phyloP scores from a whole-genome alignment of 495 filamentous ascomycete genomes.

The Neurospora sp. region DNA sequence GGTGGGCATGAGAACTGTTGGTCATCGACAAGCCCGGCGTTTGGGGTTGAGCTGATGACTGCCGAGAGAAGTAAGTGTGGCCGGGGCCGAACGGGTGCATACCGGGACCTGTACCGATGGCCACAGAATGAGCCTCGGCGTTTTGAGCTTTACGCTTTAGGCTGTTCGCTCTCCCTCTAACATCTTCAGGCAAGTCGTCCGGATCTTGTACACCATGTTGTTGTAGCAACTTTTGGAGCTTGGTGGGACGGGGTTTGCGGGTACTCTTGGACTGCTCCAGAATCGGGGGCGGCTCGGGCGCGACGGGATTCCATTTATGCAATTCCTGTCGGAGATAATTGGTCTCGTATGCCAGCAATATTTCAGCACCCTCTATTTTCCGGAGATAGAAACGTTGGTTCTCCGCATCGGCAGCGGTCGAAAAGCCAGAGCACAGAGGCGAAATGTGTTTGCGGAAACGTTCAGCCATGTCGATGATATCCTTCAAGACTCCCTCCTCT shows the following conservation, averaged over 20 bases:
- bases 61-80: constrained; percentile 28
- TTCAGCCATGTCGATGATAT: constrained; percentile 74
- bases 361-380: constrained; percentile 97
- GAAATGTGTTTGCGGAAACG: constrained; percentile 78
- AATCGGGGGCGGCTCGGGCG: constrained; percentile 71
- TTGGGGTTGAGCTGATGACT: constrained; percentile 28
- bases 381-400: constrained; percentile 94
- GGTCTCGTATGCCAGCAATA: constrained; percentile 82
- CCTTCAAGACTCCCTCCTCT: constrained; percentile 74
- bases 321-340: constrained; percentile 96
- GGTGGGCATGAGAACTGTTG: constrained; percentile 23
- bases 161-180: constrained; percentile 64
- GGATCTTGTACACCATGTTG: constrained; percentile 77
- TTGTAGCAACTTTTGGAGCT: constrained; percentile 90
- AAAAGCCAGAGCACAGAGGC: constrained; percentile 63
- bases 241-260: constrained; percentile 94
- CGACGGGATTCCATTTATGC: constrained; percentile 92
- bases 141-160: constrained; percentile 47
- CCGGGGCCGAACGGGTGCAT: constrained; percentile 20
- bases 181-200: constrained; percentile 74
- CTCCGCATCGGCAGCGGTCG: constrained; percentile 74
- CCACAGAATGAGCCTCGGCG: constrained; percentile 30
- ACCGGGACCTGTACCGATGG: constrained; percentile 26
- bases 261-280: constrained; percentile 82
- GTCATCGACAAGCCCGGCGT: constrained; percentile 27